Conservation (phyloP, 2,329 filamentous ascomycete genomes). For the Byssochlamys sp. region DNA sequence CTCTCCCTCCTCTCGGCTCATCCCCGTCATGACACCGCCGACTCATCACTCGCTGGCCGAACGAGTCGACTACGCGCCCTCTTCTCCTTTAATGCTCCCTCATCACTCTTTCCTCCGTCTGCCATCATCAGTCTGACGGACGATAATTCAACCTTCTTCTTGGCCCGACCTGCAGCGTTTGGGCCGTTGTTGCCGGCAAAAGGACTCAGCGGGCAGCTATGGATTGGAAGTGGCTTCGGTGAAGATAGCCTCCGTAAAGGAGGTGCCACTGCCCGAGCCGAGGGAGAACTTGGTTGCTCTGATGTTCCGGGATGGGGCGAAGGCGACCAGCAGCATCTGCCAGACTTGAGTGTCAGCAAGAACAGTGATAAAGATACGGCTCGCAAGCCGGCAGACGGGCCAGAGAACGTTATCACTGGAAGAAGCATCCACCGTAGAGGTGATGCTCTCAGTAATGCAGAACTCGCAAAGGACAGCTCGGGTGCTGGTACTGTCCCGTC, state of each 20-base stretch:
- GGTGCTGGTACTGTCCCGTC: constrained; percentile 13
- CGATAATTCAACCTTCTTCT: constrained; percentile 95
- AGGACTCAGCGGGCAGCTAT: constrained; percentile 79
- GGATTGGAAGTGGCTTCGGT: constrained; percentile 85
- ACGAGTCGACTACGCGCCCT: constrained; percentile 46
- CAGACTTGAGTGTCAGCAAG: constrained; percentile 11
- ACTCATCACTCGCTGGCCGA: constrained; percentile 25
- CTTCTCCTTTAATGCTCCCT: constrained; percentile 64
- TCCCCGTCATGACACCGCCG: constrained; percentile 25
- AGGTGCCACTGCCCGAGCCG: constrained; percentile 43
- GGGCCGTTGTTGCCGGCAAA: constrained; percentile 65
- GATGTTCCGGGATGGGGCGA: constrained; percentile 84
- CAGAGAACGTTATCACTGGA: constrained; percentile 4
- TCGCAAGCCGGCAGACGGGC: constrained; percentile 3
- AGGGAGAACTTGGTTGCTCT: constrained; percentile 86
- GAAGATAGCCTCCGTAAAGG: constrained; percentile 62
- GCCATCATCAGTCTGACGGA: constrained; percentile 93
- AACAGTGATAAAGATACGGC: constrained; percentile 11
- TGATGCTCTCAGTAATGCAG: constrained; percentile 15
- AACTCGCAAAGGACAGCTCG: constrained; percentile 10
- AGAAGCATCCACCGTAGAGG: constrained; percentile 10
- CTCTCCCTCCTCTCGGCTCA: constrained; percentile 36
- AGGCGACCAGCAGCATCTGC: constrained; percentile 37
- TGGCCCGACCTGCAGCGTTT: constrained; percentile 86
- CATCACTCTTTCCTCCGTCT: constrained; percentile 86